Percentiles rank a stretch among this genome's conserved stretches.
These are phyloP conservation scores for Malus hybrid DNA, from an alignment of 331 rosid genomes.

Conservation along the genomic window DNA sequence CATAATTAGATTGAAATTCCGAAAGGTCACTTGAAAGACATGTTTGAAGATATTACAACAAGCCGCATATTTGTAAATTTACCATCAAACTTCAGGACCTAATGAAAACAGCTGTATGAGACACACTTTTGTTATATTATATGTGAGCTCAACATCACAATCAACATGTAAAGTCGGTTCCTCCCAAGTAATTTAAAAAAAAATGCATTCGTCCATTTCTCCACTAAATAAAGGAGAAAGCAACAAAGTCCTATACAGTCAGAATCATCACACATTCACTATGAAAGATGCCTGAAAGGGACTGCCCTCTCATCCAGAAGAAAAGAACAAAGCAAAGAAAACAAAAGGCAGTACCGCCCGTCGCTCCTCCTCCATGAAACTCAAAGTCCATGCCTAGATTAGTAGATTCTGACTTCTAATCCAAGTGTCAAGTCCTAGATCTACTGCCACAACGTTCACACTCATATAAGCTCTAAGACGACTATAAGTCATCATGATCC, in stretches of 20 bases:
- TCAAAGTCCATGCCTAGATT: not conserved
- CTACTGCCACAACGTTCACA: not conserved
- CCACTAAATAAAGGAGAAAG: not conserved
- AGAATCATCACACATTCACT: not conserved
- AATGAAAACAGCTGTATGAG: not conserved
- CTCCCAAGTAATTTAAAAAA: not conserved
- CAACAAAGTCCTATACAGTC: not conserved
- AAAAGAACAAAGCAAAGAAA: not conserved
- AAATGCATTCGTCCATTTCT: not conserved
- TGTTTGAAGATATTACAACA: no score
- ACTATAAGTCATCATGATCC: no score
- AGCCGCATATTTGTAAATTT: no score
- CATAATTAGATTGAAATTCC: no score
- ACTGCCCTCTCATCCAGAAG: not conserved
- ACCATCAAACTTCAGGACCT: no score
- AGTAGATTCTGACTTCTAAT: no score
- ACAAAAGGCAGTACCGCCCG: not conserved
- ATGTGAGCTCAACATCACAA: not conserved
- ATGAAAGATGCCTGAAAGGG: not conserved
- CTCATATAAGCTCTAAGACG: no score
- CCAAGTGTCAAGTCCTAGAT: not conserved
- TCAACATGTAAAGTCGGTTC: not conserved
- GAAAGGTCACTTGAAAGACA: no score
- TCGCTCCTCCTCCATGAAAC: not conserved
- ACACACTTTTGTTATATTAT: no score